Evolutionary conservation across 2,329 filamentous ascomycete genomes (phyloP).

Genomic region (Xylariaceae sp.): DNA sequence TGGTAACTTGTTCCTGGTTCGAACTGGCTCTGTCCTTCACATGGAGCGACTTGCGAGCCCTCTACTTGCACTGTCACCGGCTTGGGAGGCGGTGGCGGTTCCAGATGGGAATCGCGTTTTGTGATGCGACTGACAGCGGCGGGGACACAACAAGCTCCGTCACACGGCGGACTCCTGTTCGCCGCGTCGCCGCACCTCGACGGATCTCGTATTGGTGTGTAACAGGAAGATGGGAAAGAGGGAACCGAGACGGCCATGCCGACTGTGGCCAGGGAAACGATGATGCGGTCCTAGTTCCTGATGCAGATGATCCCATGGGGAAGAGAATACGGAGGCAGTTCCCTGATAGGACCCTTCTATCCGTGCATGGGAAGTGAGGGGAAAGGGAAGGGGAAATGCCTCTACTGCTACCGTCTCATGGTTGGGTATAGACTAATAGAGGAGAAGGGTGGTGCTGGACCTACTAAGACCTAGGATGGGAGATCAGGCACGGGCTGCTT

Average conservation of each 20-base stretch:
- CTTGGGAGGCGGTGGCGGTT: background rate
- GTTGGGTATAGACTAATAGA: slow-evolving; percentile 1
- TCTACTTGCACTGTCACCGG: background rate
- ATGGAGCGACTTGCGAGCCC: background rate
- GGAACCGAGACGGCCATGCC: slow-evolving; percentile 8
- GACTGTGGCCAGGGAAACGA: background rate
- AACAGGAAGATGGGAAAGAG: slow-evolving; percentile 14
- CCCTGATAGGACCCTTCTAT: slow-evolving; percentile 4
- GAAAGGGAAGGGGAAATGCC: background rate
- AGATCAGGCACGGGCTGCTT: background rate
- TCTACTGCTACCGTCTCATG: slow-evolving; percentile 11
- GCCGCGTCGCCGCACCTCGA: slow-evolving; percentile 1
- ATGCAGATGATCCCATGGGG: background rate
- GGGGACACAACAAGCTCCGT: background rate
- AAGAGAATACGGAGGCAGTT: slow-evolving; percentile 6
- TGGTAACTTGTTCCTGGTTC: background rate
- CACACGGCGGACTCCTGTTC: background rate
- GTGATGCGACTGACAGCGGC: background rate
- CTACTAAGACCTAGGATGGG: background rate
- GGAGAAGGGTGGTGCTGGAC: background rate
- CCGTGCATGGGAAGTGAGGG: slow-evolving; percentile 9
- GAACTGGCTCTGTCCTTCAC: background rate
- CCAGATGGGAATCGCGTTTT: background rate
- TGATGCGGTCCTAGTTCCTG: slow-evolving; percentile 2
- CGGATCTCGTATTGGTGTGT: slow-evolving; percentile 9